Percentiles rank a stretch among this genome's conserved stretches.
Evolutionary conservation across 2,329 filamentous ascomycete species (phyloP).

Genomic region (Fusarium sp.): DNA sequence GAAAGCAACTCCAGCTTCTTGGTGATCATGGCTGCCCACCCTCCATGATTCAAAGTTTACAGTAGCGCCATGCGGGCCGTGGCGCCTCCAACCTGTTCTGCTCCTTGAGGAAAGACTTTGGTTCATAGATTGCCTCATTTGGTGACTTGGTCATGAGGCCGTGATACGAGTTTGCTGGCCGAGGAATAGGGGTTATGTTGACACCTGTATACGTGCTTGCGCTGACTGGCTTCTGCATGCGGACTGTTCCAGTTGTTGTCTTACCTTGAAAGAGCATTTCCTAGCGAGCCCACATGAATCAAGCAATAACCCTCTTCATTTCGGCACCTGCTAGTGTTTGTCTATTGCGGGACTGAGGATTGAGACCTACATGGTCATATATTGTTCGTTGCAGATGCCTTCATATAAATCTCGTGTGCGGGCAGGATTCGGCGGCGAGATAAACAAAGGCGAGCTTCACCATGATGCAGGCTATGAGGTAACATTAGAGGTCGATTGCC

Average conservation of each 20-base stretch:
- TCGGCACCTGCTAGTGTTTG: constrained; percentile 10
- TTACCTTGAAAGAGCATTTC: neutral
- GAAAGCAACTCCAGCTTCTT: neutral
- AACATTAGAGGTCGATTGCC: neutral
- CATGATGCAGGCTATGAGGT: neutral
- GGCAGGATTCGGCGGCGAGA: neutral
- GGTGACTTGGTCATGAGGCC: neutral
- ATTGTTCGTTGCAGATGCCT: constrained; percentile 1
- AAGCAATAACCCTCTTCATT: constrained; percentile 26
- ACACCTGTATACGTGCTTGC: neutral
- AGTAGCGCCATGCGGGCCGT: constrained; percentile 33
- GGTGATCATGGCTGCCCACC: constrained; percentile 9
- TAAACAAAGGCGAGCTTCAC: neutral
- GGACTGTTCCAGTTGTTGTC: neutral
- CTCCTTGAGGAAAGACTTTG: constrained; percentile 1
- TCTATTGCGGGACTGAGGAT: constrained; percentile 1
- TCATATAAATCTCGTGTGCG: constrained; percentile 8
- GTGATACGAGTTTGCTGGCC: neutral
- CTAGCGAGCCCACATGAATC: neutral
- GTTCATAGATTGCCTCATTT: constrained; percentile 10
- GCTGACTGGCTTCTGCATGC: neutral
- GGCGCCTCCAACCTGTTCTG: constrained; percentile 15
- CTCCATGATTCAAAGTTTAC: constrained; percentile 22
- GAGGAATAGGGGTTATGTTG: neutral
- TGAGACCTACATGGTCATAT: constrained; percentile 3